These are phyloP conservation scores for Fusarium guadeloupense DNA, from an alignment of 2,329 filamentous ascomycete genomes.

Conservation along the genomic window DNA sequence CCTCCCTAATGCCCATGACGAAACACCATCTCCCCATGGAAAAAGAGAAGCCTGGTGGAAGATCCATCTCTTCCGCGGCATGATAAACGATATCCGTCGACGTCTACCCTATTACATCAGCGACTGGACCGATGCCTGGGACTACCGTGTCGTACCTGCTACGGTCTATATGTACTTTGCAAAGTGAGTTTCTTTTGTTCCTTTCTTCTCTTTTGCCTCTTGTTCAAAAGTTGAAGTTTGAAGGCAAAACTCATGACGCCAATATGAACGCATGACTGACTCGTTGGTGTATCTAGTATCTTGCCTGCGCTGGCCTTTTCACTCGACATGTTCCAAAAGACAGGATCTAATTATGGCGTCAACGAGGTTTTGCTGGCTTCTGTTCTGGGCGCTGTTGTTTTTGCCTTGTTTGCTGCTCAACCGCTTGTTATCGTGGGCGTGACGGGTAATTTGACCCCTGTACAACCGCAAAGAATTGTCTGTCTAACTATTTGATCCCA, in stretches of 20 bases:
- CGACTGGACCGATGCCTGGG: slow-evolving; percentile 89
- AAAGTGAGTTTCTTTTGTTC: slow-evolving; percentile 65
- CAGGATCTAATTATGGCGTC: slow-evolving; percentile 83
- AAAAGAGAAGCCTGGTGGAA: slow-evolving; percentile 70
- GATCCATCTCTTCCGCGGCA: slow-evolving; percentile 78
- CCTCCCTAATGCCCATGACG: background rate
- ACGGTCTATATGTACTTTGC: slow-evolving; percentile 96
- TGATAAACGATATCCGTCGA: slow-evolving; percentile 79
- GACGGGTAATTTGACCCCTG: slow-evolving; percentile 63
- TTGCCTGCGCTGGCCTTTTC: slow-evolving; percentile 88
- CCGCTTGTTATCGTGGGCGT: slow-evolving; percentile 92
- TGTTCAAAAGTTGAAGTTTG: background rate
- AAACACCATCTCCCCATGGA: slow-evolving; percentile 3
- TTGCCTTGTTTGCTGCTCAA: slow-evolving; percentile 81
- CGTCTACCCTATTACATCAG: slow-evolving; percentile 80
- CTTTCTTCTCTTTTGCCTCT: background rate
- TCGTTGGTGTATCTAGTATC: slow-evolving; percentile 65
- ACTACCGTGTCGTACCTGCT: slow-evolving; percentile 87
- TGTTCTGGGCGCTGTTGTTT: slow-evolving; percentile 83
- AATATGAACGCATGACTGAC: slow-evolving; percentile 18
- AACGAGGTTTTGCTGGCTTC: slow-evolving; percentile 91
- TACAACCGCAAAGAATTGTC: background rate
- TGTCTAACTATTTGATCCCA: slow-evolving; percentile 39
- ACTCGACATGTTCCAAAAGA: slow-evolving; percentile 92
- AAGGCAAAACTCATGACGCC: background rate